Conservation (phyloP, 164 flowering plant genomes). For the Chloranthus sessilifolius region DNA sequence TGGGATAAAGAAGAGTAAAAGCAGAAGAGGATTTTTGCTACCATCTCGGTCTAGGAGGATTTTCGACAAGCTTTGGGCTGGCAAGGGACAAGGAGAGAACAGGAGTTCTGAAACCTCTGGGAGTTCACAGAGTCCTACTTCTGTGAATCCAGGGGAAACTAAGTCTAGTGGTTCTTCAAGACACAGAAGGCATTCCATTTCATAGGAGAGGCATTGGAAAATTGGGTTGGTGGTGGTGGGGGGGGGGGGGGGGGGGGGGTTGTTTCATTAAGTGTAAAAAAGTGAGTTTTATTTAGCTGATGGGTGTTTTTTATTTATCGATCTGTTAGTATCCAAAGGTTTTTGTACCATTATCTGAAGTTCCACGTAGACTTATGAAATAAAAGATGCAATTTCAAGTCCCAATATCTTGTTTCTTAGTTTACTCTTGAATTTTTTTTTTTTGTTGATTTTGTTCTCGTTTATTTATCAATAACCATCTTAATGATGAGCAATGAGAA, state of each 20-base stretch:
- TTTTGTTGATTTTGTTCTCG: no score
- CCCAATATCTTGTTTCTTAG: no score
- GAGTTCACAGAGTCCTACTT: slow-evolving; percentile 67
- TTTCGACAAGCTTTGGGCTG: slow-evolving; percentile 68
- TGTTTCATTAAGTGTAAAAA: background rate
- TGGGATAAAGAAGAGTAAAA: slow-evolving; percentile 36
- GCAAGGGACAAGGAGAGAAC: slow-evolving; percentile 47
- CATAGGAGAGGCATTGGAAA: slow-evolving; percentile 23
- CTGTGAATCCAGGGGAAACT: slow-evolving; percentile 42
- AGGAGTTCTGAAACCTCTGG: slow-evolving; percentile 69
- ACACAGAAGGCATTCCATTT: slow-evolving; percentile 65
- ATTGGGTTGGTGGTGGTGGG: no score
- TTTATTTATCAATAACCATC: no score
- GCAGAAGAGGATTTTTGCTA: slow-evolving; percentile 44
- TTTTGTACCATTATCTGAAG: no score
- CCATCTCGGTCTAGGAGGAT: slow-evolving; percentile 79
- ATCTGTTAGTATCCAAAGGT: slow-evolving; percentile 2
- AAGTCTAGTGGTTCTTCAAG: slow-evolving; percentile 57
- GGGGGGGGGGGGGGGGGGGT: no score
- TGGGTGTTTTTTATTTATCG: slow-evolving; percentile 3
- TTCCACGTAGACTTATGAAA: no score
- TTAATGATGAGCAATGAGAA: no score
- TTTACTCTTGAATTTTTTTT: no score
- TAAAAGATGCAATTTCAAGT: no score
- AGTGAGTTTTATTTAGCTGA: slow-evolving; percentile 5